A percentile compares a stretch with the other conserved stretches of the same genome.
Evolutionary conservation across 257 asterid genomes (phyloP).

Genomic region (Lantana camara): DNA sequence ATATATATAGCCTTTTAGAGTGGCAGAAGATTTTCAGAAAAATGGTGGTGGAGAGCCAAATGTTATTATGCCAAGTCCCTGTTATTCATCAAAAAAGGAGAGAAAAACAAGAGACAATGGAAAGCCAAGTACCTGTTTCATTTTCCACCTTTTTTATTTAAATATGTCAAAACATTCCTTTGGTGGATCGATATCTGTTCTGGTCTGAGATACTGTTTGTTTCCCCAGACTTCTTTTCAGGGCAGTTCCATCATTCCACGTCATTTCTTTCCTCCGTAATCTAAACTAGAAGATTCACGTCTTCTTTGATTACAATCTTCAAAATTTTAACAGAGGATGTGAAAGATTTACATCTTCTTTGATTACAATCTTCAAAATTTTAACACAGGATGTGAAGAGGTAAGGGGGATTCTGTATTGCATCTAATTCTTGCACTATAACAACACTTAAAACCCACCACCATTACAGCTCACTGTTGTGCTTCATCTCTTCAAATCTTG

Average conservation of each 20-base stretch:
- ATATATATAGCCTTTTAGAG: background rate
- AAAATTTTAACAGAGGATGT: background rate
- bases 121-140: background rate
- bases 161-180: background rate
- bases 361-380: background rate
- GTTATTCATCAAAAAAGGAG: background rate
- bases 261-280: background rate
- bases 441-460: background rate
- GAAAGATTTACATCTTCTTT: background rate
- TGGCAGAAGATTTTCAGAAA: conserved; percentile 3
- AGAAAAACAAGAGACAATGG: too few relatives aligned
- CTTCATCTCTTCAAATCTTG: background rate
- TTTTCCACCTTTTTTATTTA: background rate
- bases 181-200: background rate
- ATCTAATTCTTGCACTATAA: background rate
- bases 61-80: background rate
- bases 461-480: background rate
- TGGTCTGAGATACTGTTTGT: background rate
- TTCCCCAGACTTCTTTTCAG: background rate
- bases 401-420: background rate
- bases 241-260: background rate
- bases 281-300: background rate
- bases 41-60: background rate
- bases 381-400: background rate
- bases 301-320: background rate